Evolutionary conservation across 2,329 filamentous ascomycete genomes (phyloP), one percentile per base, ranked within the genome.

Genomic region (Cladophialophora carrionii): DNA sequence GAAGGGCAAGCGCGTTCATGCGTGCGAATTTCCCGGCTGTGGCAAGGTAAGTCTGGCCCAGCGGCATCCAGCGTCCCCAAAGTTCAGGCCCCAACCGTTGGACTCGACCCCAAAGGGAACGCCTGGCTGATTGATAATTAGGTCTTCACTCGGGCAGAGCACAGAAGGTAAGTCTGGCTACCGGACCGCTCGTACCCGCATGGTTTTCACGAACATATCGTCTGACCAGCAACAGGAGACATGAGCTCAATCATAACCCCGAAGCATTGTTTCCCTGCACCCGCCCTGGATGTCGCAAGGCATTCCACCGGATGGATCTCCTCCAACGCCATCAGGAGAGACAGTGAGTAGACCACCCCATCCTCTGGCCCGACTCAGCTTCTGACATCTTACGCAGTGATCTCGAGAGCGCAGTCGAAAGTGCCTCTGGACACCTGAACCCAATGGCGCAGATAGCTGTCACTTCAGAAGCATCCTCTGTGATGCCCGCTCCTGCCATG

Each of bases 71-170:
- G 17, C 37, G 58, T 59, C 49, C 53, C 62, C 57, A 60, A 54
- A 55, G 17, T 58, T 43, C 29, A 59, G 53, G 57, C 61, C 54
- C 52, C 22, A 58, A 49, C 26, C 22, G n/a, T 63, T 57, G 37
- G 52, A 61, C 43, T 65, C 48, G 32, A 59, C 56, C 56, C 29
- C 57, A 17, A 46, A 37, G 57, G 48, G 53, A 43, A 56, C 51
- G 57, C 64, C 62, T 55, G 49, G 32, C 66, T 63, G 53, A 65
- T 55, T 64, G 37, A 60, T 70, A 31, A 63, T 68, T 58, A 82
- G 80, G 77, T 82, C 62, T 83, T 82, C 67, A 82, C 81, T 29
- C 77, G 81, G 72, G 81, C 80, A 63, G 81, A 83, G 69, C 81
- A 83, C 70, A 74, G 76, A 69, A 76, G 79, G 67, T 69, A 41